Base-by-base conservation (phyloP, 1,139 yeast species). In the Yamadazyma kanchanaburiensis region DNA sequence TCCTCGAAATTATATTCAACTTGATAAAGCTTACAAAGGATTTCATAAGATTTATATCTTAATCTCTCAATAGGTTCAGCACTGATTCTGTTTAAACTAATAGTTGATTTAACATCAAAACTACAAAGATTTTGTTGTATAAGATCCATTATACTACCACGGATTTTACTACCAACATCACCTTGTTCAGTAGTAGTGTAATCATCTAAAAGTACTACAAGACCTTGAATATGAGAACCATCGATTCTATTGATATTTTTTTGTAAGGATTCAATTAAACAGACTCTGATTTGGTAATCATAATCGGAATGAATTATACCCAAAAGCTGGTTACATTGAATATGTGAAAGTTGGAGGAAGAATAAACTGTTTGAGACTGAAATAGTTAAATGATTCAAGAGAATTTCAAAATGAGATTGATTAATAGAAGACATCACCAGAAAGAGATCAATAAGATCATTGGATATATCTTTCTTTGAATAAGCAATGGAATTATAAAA, bases 81-180 rank as follows among this genome's bases (percentile, higher is more conserved):
- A 0, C 78, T 53, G 26, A 84, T 51, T 29, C 89, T 55, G 21
- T 80, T 41, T n/a, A 83, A 49, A 27, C 60, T 35, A 24, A 8
- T 13, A 1, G 26, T 5, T 4, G 23, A 25, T 7, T 22, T 3
- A 5, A 28, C 28, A 6, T 21, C 21, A 21, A 34, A 32, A 6
- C 25, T 26, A 6, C 30, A 36, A 16, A 58, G 53, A 12, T 22
- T 11, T 0, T 33, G 34, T 1, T 40, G 34, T 6, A 80, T 48
- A 4, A 75, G 48, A 6, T 49, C 38, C 5, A 81, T 53, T 1
- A 78, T 61, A 0, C 78, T 69, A 2, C 51, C 45, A 30, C 96
- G 64, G 1, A 87, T 72, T 49, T 78, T 72, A 22, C 87, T 75
- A 2, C 96, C 96, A 10, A 81, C 85, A 53, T 82, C 91, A 12